phyloP scores from a whole-genome alignment of 2,329 filamentous ascomycete genomes.

The Pestalotiopsis sp. region DNA sequence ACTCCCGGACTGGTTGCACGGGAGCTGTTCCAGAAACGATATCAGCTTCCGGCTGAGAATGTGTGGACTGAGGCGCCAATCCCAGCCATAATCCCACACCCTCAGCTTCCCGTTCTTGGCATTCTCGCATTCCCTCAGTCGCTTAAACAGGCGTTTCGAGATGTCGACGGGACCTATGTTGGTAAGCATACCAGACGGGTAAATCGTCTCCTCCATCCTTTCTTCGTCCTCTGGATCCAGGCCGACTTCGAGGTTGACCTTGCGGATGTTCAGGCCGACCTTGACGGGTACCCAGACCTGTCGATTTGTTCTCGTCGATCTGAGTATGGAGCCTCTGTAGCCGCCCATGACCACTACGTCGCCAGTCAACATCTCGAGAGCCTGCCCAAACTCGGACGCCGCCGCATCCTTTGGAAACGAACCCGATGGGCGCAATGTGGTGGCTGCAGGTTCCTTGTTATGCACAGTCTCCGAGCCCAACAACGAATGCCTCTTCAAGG shows the following conservation, averaged over 20 bases:
- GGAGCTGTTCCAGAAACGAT: slow-evolving; percentile 72
- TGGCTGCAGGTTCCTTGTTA: slow-evolving; percentile 19
- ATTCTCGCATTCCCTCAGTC: slow-evolving; percentile 75
- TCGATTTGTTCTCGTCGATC: slow-evolving; percentile 80
- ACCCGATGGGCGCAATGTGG: slow-evolving; percentile 18
- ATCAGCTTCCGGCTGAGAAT: slow-evolving; percentile 74
- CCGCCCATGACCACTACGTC: slow-evolving; percentile 89
- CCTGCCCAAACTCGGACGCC: slow-evolving; percentile 49
- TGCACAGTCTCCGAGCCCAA: slow-evolving; percentile 26
- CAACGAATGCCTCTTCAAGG: slow-evolving; percentile 35
- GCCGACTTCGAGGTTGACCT: slow-evolving; percentile 88
- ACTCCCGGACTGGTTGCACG: slow-evolving; percentile 67
- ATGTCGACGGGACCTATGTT: slow-evolving; percentile 93
- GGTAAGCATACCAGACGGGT: slow-evolving; percentile 85
- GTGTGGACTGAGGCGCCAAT: slow-evolving; percentile 87
- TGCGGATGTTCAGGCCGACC: slow-evolving; percentile 86
- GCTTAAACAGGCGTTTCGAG: slow-evolving; percentile 78
- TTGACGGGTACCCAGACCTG: slow-evolving; percentile 95
- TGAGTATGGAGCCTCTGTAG: slow-evolving; percentile 86
- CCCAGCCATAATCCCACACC: slow-evolving; percentile 90
- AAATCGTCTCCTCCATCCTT: slow-evolving; percentile 79
- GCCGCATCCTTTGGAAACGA: slow-evolving; percentile 27
- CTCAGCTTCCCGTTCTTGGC: slow-evolving; percentile 70
- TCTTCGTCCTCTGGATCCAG: slow-evolving; percentile 82
- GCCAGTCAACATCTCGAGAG: slow-evolving; percentile 72